phyloP scores from a whole-genome alignment of 345 rosid genomes.

The Eucalyptus urophylla region DNA sequence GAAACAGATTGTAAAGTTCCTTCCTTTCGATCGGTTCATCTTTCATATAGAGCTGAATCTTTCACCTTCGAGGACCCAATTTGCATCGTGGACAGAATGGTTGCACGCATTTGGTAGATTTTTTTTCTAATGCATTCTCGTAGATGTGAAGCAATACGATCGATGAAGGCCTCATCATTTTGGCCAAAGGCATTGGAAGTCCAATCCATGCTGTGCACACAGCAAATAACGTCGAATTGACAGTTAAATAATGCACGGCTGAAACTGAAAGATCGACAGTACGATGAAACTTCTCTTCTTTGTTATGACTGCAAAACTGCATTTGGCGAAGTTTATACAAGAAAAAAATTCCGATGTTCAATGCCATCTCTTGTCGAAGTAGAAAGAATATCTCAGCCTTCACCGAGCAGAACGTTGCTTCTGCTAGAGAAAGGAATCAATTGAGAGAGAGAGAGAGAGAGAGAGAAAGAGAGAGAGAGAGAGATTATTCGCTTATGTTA shows the following conservation, averaged over 20 bases:
- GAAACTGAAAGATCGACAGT: background rate
- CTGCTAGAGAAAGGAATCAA: background rate
- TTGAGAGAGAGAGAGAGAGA: background rate
- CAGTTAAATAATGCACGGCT: background rate
- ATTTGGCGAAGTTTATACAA: background rate
- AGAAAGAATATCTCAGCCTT: background rate
- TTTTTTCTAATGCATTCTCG: background rate
- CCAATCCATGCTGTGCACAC: background rate
- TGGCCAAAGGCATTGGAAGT: background rate
- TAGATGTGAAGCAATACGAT: background rate
- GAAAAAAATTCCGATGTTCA: background rate
- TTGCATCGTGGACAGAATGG: background rate
- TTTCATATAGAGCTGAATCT: background rate
- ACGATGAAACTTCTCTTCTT: background rate
- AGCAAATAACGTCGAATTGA: background rate
- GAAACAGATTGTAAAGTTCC: background rate
- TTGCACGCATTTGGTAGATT: background rate
- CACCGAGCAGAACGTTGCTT: background rate
- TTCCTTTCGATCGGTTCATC: background rate
- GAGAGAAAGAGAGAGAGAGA: background rate
- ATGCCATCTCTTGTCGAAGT: background rate
- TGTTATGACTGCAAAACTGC: background rate
- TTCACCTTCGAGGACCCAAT: background rate
- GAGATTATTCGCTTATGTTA: constrained; percentile 32
- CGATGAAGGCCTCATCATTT: background rate